These are phyloP conservation scores for Kluyveromyces sp. DNA, from an alignment of 1,139 yeast species.

Conservation along the genomic window DNA sequence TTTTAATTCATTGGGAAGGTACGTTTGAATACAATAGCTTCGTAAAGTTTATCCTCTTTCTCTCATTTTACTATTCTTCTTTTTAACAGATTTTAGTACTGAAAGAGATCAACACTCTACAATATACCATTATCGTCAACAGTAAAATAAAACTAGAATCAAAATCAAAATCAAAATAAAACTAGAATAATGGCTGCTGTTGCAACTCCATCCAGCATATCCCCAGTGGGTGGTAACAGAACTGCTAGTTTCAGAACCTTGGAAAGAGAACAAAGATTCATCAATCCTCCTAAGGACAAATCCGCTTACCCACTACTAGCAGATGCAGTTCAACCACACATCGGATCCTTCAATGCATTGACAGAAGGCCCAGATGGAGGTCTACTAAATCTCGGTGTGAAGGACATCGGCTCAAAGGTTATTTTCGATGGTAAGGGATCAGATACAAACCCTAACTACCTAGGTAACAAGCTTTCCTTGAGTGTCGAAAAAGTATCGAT, in stretches of 20 bases:
- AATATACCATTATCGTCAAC: too few species aligned
- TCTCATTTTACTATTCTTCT: too few species aligned
- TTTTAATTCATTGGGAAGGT: too few species aligned
- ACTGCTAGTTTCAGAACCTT: conserved; percentile 66
- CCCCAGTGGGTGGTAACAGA: conserved; percentile 19
- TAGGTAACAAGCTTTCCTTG: conserved; percentile 75
- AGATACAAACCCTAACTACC: conserved; percentile 36
- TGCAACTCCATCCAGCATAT: conserved; percentile 15
- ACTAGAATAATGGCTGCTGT: conserved; percentile 21
- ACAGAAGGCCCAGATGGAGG: conserved; percentile 87
- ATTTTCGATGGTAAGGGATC: conserved; percentile 63
- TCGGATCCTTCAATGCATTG: conserved; percentile 92
- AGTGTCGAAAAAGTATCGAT: conserved; percentile 83
- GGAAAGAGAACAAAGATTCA: conserved; percentile 78
- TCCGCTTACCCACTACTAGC: conserved; percentile 72
- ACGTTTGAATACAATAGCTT: too few species aligned
- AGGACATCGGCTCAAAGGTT: conserved; percentile 81
- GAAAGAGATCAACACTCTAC: too few species aligned
- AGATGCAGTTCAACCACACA: conserved; percentile 90
- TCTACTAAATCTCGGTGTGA: conserved; percentile 71
- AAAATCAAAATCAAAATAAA: not conserved
- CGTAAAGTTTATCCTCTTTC: too few species aligned
- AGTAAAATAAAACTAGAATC: not conserved
- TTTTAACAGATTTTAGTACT: too few species aligned
- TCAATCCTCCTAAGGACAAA: conserved; percentile 82